These are phyloP conservation scores for Pythium phragmitis DNA, from an alignment of 352 stramenopile species.

Conservation along the genomic window DNA sequence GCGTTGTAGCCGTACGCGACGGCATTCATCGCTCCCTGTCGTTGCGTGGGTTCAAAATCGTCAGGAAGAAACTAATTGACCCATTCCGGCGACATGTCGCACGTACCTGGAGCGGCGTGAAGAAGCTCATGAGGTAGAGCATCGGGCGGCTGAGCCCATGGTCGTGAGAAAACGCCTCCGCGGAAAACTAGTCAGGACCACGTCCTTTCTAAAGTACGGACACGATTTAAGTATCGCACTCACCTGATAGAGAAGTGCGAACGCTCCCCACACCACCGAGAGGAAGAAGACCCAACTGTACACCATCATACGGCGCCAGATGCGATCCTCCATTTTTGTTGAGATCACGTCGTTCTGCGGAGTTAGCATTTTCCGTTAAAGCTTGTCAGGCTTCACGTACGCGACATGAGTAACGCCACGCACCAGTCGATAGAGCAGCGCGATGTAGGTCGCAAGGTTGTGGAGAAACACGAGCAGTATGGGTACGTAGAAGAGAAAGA, in stretches of 20 bases:
- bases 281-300: constrained; percentile 67
- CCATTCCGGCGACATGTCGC: too few relatives aligned
- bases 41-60: background rate
- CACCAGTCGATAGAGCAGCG: constrained; percentile 59
- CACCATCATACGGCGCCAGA: constrained; percentile 61
- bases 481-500: constrained; percentile 60
- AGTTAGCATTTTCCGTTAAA: background rate
- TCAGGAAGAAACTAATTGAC: background rate
- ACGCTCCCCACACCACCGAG: constrained; percentile 42
- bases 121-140: constrained; percentile 67
- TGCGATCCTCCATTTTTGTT: constrained; percentile 62
- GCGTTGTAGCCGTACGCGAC: constrained; percentile 61
- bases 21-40: constrained; percentile 57
- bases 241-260: constrained; percentile 51
- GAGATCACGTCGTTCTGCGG: constrained; percentile 53
- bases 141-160: constrained; percentile 50
- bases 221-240: background rate
- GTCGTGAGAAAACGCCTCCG: constrained; percentile 34
- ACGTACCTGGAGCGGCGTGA: constrained; percentile 63
- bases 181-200: background rate
- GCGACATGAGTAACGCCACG: constrained; percentile 1
- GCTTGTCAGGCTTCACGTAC: background rate
- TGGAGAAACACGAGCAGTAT: constrained; percentile 50
- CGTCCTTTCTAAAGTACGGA: background rate
- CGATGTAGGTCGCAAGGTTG: constrained; percentile 64